Conservation (phyloP, 1,284 basidiomycete genomes). For the Psilocybe mexicana region DNA sequence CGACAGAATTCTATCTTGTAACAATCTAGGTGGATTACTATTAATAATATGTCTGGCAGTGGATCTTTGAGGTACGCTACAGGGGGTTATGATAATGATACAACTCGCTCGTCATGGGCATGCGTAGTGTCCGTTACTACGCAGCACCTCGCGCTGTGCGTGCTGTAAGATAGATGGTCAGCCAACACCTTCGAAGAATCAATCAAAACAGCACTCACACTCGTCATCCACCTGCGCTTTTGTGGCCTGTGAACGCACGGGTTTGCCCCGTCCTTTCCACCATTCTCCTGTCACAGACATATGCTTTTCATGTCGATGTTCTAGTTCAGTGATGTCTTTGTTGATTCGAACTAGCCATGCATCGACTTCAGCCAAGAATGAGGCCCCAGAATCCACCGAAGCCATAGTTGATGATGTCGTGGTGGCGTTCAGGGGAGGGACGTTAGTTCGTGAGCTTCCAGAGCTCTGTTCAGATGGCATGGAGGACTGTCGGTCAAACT, state of each 20-base stretch:
- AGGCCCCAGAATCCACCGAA: constrained; percentile 2
- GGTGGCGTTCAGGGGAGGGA: constrained; percentile 1
- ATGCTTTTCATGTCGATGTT: constrained; percentile 13
- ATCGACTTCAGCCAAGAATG: constrained; percentile 19
- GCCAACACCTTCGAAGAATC: neutral
- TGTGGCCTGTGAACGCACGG: neutral
- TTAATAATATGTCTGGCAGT: too few species aligned
- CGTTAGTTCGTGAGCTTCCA: neutral
- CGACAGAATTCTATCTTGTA: too few species aligned
- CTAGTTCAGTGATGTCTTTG: constrained; percentile 14
- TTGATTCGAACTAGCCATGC: constrained; percentile 18
- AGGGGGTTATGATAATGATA: too few species aligned
- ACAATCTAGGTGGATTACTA: too few species aligned
- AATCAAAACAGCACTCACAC: neutral
- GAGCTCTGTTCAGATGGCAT: neutral
- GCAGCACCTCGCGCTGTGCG: too few species aligned
- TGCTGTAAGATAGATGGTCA: neutral
- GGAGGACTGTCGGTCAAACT: neutral
- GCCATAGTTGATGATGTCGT: constrained; percentile 1
- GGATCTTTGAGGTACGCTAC: too few species aligned
- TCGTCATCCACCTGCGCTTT: neutral
- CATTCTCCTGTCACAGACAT: constrained; percentile 6
- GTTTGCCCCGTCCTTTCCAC: neutral
- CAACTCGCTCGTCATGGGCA: too few species aligned
- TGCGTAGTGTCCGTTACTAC: too few species aligned